Base-by-base conservation (phyloP, 805 yeast genomes). In the Aciculoconidium aculeatum region DNA sequence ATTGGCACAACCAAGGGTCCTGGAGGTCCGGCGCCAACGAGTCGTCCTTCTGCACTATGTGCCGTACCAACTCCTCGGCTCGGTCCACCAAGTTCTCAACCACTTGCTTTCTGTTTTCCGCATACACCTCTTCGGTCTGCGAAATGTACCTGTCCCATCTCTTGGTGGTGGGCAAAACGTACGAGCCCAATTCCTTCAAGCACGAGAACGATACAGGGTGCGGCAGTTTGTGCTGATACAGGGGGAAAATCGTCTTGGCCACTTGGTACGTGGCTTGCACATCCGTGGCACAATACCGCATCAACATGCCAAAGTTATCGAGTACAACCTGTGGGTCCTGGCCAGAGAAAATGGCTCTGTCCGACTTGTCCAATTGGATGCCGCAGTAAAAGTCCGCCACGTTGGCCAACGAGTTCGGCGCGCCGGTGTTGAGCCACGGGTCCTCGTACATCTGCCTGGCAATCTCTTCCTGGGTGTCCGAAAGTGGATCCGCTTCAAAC, bases 151-250 rank as follows among this genome's bases (percentile, higher is more conserved):
- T 50, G 9, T 75, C 64, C 98, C 98, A 92, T 9, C 69, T 53
- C 12, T 49, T 52, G 11, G 81, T 74, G 0, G 94, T 80, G 1
- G 99, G 95, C 22, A 94, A 57, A 27, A 88, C 73, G 25, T 83
- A 72, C 12, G 80, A 68, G 7, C 87, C 77, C 46, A 92, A 61
- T 32, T 75, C 79, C 40, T 80, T 67, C 25, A 92, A 59, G 2
- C 95, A 96, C 1, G 92, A 88, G 59, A 88, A 81, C 10, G 94
- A 83, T 2, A 90, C 94, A 0, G 98, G 96, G 54, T 92, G 98
- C 0, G 98, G 95, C 24, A 88, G 76, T 28, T 75, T 70, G 17
- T 61, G 45, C 15, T 71, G 52, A 46, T 84, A 92, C 19, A 61
- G 58, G 1, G 95, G 96, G 17, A 77, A 73, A 1, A 87, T 72